Conservation (phyloP, 768 basidiomycete species). For the Amanita molliuscula region DNA sequence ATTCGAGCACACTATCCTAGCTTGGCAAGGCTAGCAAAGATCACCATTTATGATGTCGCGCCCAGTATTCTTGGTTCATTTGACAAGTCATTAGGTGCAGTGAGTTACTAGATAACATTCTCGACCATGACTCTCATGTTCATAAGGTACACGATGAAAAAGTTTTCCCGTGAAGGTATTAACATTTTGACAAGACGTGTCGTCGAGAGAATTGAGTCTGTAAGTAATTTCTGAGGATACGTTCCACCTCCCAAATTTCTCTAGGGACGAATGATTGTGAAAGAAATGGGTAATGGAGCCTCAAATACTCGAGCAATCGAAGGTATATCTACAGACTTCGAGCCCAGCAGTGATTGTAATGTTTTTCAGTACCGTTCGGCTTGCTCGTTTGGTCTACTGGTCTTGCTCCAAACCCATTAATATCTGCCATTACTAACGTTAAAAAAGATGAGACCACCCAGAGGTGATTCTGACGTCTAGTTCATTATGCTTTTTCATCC, state of each 20-base stretch:
- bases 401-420: slow-evolving; percentile 71
- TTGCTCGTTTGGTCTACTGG: slow-evolving; percentile 87
- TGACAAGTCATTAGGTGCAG: slow-evolving; percentile 54
- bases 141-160: slow-evolving; percentile 54
- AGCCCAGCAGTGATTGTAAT: slow-evolving; percentile 2
- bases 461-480: slow-evolving; percentile 24
- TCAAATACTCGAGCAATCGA: neutral
- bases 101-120: slow-evolving; percentile 18
- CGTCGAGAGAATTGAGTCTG: slow-evolving; percentile 58
- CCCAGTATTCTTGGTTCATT: slow-evolving; percentile 67
- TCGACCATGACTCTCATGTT: neutral
- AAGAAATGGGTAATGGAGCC: slow-evolving; percentile 61
- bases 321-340: slow-evolving; percentile 1
- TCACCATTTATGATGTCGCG: slow-evolving; percentile 78
- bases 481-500: neutral
- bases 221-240: slow-evolving; percentile 14
- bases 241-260: neutral
- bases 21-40: slow-evolving; percentile 53
- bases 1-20: slow-evolving; percentile 50
- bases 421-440: slow-evolving; percentile 47
- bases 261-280: slow-evolving; percentile 58
- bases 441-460: slow-evolving; percentile 52
- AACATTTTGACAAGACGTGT: slow-evolving; percentile 61
- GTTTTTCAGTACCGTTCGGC: slow-evolving; percentile 57
- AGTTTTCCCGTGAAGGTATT: slow-evolving; percentile 68